phyloP scores from a whole-genome alignment of 306 rosid species.

The Cicer judaicum region DNA sequence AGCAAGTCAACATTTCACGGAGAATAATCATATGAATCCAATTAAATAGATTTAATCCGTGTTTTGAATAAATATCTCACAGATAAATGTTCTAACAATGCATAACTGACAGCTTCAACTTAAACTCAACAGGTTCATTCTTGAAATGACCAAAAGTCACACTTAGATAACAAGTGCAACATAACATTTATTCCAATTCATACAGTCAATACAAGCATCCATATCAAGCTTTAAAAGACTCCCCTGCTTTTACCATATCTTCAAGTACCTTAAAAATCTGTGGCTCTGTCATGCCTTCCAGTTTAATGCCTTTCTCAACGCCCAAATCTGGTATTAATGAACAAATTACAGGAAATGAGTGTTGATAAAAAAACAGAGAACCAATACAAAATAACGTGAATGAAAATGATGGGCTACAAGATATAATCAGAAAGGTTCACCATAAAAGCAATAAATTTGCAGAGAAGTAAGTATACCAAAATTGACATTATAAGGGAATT shows the following conservation, averaged over 20 bases:
- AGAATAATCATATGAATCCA: constrained; percentile 17
- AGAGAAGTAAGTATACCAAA: constrained; percentile 16
- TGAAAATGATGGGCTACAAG: constrained; percentile 2
- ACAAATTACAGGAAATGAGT: constrained; percentile 37
- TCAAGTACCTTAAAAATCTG: constrained; percentile 86
- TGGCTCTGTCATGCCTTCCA: constrained; percentile 83
- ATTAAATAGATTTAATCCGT: constrained; percentile 6
- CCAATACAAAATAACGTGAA: background rate
- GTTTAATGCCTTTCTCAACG: constrained; percentile 75
- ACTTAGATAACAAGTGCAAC: constrained; percentile 36
- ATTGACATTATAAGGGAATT: background rate
- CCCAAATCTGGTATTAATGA: constrained; percentile 69
- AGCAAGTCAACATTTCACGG: background rate
- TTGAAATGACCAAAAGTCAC: constrained; percentile 16
- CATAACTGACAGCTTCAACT: constrained; percentile 22
- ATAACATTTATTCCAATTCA: constrained; percentile 55
- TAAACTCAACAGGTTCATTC: constrained; percentile 29
- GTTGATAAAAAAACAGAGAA: constrained; percentile 7
- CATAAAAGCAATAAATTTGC: background rate
- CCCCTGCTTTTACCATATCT: constrained; percentile 75
- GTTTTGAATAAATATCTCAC: constrained; percentile 24
- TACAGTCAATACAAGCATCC: constrained; percentile 33
- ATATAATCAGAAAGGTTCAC: background rate
- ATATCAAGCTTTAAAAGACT: constrained; percentile 60
- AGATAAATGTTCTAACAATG: constrained; percentile 21